These are phyloP conservation scores for Exophiala calicioides DNA, from an alignment of 2,329 filamentous ascomycete species.

Conservation along the genomic window DNA sequence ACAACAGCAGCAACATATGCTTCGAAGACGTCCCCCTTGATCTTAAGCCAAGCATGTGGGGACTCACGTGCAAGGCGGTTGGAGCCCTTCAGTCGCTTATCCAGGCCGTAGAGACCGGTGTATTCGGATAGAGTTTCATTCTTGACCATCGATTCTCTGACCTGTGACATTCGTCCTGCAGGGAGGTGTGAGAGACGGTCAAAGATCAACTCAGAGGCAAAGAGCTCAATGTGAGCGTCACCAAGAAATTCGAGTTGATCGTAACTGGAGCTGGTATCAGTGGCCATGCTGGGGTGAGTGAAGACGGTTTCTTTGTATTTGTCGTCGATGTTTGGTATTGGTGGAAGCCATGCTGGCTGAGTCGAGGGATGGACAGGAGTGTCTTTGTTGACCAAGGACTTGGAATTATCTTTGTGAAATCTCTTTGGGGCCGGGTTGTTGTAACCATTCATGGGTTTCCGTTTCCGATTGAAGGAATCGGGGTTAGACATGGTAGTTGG, in stretches of 20 bases:
- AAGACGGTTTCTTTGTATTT: conserved; percentile 25
- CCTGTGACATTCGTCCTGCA: conserved; percentile 70
- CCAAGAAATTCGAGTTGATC: conserved; percentile 87
- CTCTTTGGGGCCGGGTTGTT: conserved; percentile 7
- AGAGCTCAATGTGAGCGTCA: conserved; percentile 79
- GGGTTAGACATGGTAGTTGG: conserved; percentile 10
- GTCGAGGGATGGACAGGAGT: background rate
- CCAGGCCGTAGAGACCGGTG: conserved; percentile 69
- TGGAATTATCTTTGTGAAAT: conserved; percentile 2
- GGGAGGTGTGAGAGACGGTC: conserved; percentile 66
- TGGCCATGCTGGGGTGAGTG: conserved; percentile 23
- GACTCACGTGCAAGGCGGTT: conserved; percentile 35
- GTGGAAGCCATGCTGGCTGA: conserved; percentile 22
- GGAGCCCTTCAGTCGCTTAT: conserved; percentile 62
- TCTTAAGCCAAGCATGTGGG: conserved; percentile 61
- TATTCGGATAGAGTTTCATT: conserved; percentile 76
- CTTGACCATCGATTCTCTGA: conserved; percentile 77
- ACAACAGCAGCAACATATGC: conserved; percentile 82
- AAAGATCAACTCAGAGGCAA: conserved; percentile 74
- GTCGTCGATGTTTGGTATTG: conserved; percentile 24
- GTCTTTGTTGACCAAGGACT: background rate
- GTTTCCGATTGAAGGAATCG: conserved; percentile 14
- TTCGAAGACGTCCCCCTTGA: conserved; percentile 85
- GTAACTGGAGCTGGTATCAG: conserved; percentile 53
- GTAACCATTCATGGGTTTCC: conserved; percentile 7